Base-by-base conservation (phyloP, 805 yeast genomes). In the Saturnispora mendoncae region DNA sequence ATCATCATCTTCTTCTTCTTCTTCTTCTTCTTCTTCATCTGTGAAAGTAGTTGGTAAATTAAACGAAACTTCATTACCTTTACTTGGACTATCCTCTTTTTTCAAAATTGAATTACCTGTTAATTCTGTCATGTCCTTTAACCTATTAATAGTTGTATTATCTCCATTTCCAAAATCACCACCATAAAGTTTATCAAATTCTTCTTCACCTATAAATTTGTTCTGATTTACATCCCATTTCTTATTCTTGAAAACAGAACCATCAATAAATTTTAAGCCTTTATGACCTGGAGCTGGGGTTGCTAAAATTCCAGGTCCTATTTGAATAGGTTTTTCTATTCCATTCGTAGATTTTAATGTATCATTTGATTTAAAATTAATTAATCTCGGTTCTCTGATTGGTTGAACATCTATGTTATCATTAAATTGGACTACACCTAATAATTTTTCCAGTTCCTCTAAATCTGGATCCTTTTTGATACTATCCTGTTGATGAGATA, bases 201-300 rank as follows among this genome's bases (percentile, higher is more conserved):
- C 55, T 1, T 49, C 44, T 23, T 42, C 48, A 2, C 50, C 38
- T 10, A 60, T 53, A 44, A 43, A 61, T 31, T 50, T 53, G 18
- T 50, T 49, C 13, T 51, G 46, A 14, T 42, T 38, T 36, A 53
- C 54, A 46, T 60, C 65, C 35, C 45, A 60, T 4, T 55, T 46
- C 36, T 57, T 60, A 30, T 53, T 58, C 27, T 49, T 57, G 44
- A 56, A 60, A 4, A 57, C 56, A 18, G 52, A 57, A 12, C 58
- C 63, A 6, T 62, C 46, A 6, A 60, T 60, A 36, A 60, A 60
- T 14, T 54, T 57, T 33, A 60, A 37, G 10, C 57, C 55, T 17
- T 45, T 51, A n/a, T 46, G 53, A 24, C 43, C 43, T 7, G 43
- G 43, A 7, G 43, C 43, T 8, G 43, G 43, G 4, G 43, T 40